Evolutionary conservation across 257 asterid species (phyloP).

Genomic region (Scutellaria baicalensis): DNA sequence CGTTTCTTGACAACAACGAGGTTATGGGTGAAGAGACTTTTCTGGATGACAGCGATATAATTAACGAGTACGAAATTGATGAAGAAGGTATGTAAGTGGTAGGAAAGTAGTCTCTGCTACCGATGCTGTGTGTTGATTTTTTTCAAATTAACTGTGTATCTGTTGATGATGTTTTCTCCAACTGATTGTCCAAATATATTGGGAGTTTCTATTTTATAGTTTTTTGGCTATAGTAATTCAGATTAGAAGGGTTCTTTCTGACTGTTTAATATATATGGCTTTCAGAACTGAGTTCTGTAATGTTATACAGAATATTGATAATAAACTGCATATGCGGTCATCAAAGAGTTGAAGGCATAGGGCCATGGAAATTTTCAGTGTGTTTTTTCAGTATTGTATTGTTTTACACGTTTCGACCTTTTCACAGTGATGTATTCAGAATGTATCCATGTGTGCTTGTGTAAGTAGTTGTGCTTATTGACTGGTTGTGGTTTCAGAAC

Average conservation of each 20-base stretch:
- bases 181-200: not conserved
- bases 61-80: slow-evolving; percentile 57
- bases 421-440: not conserved
- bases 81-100: slow-evolving; percentile 53
- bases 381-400: not conserved
- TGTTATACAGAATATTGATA: no score
- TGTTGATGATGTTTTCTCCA: not conserved
- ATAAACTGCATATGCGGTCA: no score
- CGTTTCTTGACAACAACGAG: slow-evolving; percentile 21
- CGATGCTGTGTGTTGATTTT: not conserved
- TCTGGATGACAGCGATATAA: slow-evolving; percentile 60
- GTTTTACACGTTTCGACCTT: not conserved
- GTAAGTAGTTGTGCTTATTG: slow-evolving; percentile 4
- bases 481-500: slow-evolving; percentile 43
- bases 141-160: not conserved
- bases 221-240: not conserved
- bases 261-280: not conserved
- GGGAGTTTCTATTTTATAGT: not conserved
- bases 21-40: slow-evolving; percentile 40
- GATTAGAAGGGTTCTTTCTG: not conserved
- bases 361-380: no score
- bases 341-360: no score
- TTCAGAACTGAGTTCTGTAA: no score
- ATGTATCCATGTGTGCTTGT: not conserved
- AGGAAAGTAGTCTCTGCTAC: not conserved